A percentile compares a stretch with the other conserved stretches of the same genome.
Conservation (phyloP, 2,329 filamentous ascomycete species). For the Bipolaris zeicola region DNA sequence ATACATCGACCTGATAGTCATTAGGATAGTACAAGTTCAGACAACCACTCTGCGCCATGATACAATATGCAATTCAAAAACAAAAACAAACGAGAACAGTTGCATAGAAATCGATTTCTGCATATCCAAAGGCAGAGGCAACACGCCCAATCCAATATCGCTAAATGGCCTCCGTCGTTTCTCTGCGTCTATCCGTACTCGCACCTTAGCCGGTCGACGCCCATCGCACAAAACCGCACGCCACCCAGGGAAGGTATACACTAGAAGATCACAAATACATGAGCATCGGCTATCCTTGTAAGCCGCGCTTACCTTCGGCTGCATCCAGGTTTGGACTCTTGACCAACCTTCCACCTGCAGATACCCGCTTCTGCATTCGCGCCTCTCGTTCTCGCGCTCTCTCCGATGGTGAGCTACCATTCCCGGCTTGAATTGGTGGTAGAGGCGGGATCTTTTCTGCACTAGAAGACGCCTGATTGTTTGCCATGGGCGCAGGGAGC, state of each 20-base stretch:
- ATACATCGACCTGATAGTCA: neutral
- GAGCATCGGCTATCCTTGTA: constrained; percentile 36
- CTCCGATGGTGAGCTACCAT: constrained; percentile 48
- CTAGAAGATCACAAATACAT: constrained; percentile 37
- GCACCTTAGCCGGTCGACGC: constrained; percentile 35
- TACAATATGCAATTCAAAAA: neutral
- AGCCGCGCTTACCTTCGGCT: constrained; percentile 45
- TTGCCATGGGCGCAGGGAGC: constrained; percentile 51
- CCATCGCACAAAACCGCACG: constrained; percentile 38
- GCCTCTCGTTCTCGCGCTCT: constrained; percentile 46
- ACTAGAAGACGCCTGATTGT: constrained; percentile 53
- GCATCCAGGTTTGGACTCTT: constrained; percentile 38
- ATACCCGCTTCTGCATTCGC: constrained; percentile 49
- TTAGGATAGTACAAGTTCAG: neutral
- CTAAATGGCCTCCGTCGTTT: constrained; percentile 4
- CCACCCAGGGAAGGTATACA: constrained; percentile 43
- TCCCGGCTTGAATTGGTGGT: constrained; percentile 56
- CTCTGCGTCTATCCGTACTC: neutral
- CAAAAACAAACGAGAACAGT: neutral
- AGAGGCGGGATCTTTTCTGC: constrained; percentile 67
- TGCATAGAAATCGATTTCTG: neutral
- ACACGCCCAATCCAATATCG: constrained; percentile 7
- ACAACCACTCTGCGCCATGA: no score
- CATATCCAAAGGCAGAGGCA: constrained; percentile 2
- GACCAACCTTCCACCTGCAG: constrained; percentile 50